phyloP scores from a whole-genome alignment of 805 yeast genomes.

The Saturnispora sanitii region DNA sequence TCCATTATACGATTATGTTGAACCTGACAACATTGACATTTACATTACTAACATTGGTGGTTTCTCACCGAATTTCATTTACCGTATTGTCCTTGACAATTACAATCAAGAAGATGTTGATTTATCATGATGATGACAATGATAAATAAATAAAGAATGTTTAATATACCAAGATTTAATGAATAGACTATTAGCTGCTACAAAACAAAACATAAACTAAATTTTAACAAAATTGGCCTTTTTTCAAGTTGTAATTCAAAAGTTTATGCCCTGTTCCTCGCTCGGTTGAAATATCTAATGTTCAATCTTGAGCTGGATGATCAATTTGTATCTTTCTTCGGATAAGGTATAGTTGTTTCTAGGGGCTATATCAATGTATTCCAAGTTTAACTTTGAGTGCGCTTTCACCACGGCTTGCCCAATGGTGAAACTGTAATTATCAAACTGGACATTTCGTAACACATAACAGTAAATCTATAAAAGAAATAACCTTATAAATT shows the following conservation, averaged over 20 bases:
- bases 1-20: slow-evolving; percentile 82
- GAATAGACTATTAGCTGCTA: slow-evolving; percentile 5
- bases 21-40: slow-evolving; percentile 90
- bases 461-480: background rate
- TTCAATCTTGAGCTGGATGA: slow-evolving; percentile 57
- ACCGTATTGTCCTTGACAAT: slow-evolving; percentile 90
- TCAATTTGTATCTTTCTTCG: background rate
- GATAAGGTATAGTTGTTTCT: slow-evolving; percentile 2
- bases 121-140: slow-evolving; percentile 30
- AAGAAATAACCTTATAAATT: background rate
- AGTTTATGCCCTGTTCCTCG: slow-evolving; percentile 51
- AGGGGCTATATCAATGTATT: slow-evolving; percentile 30
- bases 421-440: slow-evolving; percentile 33
- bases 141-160: background rate
- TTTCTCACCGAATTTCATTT: slow-evolving; percentile 90
- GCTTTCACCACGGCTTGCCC: slow-evolving; percentile 32
- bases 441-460: slow-evolving; percentile 24
- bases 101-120: slow-evolving; percentile 78
- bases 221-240: too few species aligned
- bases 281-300: slow-evolving; percentile 35
- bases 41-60: slow-evolving; percentile 95
- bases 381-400: slow-evolving; percentile 49
- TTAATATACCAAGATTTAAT: background rate
- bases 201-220: too few species aligned
- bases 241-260: too few species aligned